Percentiles rank a stretch among this genome's conserved stretches.
These are phyloP conservation scores for Coniophora puteana DNA, from an alignment of 1,284 basidiomycete genomes.

Conservation along the genomic window DNA sequence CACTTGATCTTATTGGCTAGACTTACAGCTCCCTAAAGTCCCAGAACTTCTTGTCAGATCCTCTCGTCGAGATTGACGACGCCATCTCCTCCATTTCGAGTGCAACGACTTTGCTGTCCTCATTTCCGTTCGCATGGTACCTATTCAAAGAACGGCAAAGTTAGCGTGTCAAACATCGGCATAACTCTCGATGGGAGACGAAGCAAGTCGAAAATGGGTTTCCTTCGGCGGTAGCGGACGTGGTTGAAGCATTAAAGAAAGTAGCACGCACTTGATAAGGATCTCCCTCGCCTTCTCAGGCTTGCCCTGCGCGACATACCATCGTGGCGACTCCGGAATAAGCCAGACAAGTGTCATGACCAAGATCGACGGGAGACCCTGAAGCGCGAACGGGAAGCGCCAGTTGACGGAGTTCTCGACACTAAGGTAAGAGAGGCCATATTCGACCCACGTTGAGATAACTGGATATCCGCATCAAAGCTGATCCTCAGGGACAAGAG, in stretches of 20 bases:
- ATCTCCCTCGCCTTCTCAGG: conserved; percentile 14
- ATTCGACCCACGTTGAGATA: conserved; percentile 14
- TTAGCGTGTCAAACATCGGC: background rate
- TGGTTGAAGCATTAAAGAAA: background rate
- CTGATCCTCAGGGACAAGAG: too few relatives aligned
- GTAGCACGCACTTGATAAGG: conserved; percentile 9
- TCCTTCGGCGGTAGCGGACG: too few relatives aligned
- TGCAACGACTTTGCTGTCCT: conserved; percentile 13
- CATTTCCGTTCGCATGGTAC: conserved; percentile 17
- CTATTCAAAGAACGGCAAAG: background rate
- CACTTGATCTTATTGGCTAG: background rate
- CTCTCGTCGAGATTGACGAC: conserved; percentile 11
- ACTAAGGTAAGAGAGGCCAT: conserved; percentile 11
- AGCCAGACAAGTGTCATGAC: conserved; percentile 27
- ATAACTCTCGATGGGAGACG: too few relatives aligned
- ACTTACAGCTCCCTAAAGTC: conserved; percentile 13
- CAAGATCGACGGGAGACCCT: conserved; percentile 25
- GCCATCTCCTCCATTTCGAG: conserved; percentile 18
- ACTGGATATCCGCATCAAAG: too few relatives aligned
- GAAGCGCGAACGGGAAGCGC: conserved; percentile 28
- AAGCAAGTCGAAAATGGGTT: too few relatives aligned
- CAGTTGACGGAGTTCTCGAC: conserved; percentile 21
- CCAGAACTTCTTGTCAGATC: conserved; percentile 19
- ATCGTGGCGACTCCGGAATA: conserved; percentile 40
- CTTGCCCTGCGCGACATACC: conserved; percentile 33